Conservation (phyloP, 352 stramenopile species). For the Elongisporangium prolatum region DNA sequence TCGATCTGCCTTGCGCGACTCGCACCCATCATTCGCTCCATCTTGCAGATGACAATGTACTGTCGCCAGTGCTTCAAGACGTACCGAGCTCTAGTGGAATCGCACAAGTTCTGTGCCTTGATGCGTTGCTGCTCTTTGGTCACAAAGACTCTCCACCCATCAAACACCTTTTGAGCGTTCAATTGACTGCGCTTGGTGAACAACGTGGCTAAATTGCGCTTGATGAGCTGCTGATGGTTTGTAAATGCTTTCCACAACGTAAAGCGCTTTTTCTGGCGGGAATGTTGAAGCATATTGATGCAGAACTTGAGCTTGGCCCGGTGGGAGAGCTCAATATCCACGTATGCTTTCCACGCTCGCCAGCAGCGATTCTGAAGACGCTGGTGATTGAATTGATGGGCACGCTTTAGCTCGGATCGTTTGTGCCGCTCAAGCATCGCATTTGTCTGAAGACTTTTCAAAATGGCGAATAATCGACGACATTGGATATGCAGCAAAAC, state of each 20-base stretch:
- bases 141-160: conserved; percentile 19
- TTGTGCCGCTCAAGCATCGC: not conserved
- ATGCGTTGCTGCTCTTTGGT: conserved; percentile 9
- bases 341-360: conserved; percentile 15
- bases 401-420: not conserved
- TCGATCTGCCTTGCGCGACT: conserved; percentile 20
- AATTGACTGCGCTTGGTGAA: conserved; percentile 25
- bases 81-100: conserved; percentile 3
- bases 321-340: not conserved
- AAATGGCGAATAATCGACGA: conserved; percentile 14
- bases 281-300: conserved; percentile 32
- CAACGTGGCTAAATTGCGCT: conserved; percentile 14
- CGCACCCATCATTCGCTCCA: conserved; percentile 41
- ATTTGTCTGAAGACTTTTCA: conserved; percentile 3
- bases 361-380: conserved; percentile 9
- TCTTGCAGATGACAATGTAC: conserved; percentile 40
- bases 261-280: conserved; percentile 33
- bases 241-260: conserved; percentile 24
- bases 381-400: not conserved
- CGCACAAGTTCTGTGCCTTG: conserved; percentile 11
- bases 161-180: conserved; percentile 22
- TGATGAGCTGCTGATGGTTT: conserved; percentile 10
- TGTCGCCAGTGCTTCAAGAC: conserved; percentile 29
- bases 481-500: conserved; percentile 24
- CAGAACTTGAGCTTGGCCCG: conserved; percentile 24